phyloP scores from a whole-genome alignment of 2,329 filamentous ascomycete species.

The Leptographium lundbergii region DNA sequence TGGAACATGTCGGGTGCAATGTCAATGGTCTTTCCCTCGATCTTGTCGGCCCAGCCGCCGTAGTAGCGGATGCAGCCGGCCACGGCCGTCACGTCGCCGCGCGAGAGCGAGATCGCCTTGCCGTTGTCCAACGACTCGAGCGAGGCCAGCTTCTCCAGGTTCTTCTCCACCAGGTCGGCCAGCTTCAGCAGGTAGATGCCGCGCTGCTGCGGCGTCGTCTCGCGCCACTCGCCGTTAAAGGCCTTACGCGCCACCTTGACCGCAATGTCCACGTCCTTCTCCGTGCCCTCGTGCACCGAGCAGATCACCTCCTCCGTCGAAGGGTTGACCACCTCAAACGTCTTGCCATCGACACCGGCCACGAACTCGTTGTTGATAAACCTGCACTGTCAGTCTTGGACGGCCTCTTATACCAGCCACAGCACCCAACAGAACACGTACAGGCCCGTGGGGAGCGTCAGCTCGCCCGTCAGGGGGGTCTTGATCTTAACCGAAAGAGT shows the following conservation, averaged over 20 bases:
- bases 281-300: constrained; percentile 71
- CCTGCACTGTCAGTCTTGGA: constrained; percentile 24
- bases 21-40: constrained; percentile 76
- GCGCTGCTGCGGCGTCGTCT: constrained; percentile 57
- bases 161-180: constrained; percentile 68
- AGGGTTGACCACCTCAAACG: constrained; percentile 87
- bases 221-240: constrained; percentile 61
- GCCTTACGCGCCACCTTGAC: constrained; percentile 78
- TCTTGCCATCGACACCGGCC: constrained; percentile 71
- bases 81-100: constrained; percentile 58
- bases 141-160: constrained; percentile 61
- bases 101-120: constrained; percentile 66
- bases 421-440: constrained; percentile 24
- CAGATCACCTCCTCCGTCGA: constrained; percentile 72
- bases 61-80: constrained; percentile 71
- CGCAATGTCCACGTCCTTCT: constrained; percentile 74
- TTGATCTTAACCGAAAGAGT: constrained; percentile 40
- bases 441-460: constrained; percentile 49
- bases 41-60: constrained; percentile 85
- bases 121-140: constrained; percentile 85
- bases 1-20: constrained; percentile 67
- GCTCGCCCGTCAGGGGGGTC: constrained; percentile 51
- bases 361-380: constrained; percentile 94
- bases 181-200: constrained; percentile 61
- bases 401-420: no score